A percentile compares a stretch with the other conserved stretches of the same genome.
These are phyloP conservation scores for Phytopythium montanum DNA, from an alignment of 352 stramenopile genomes.

Conservation along the genomic window DNA sequence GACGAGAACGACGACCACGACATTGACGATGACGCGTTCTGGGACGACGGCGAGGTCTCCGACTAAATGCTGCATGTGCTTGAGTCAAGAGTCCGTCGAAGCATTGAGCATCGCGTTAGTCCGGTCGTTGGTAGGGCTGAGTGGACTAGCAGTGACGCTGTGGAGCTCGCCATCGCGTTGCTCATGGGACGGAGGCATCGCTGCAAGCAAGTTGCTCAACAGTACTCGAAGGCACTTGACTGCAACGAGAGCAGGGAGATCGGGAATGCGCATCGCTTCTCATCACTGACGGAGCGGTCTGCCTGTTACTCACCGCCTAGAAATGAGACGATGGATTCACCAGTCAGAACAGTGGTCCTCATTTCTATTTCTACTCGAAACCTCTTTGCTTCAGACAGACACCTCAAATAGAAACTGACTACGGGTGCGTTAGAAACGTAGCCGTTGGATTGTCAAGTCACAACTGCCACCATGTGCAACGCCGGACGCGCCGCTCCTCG, in stretches of 20 bases:
- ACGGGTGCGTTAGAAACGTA: not conserved
- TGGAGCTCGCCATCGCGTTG: too few species aligned
- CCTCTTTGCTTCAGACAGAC: too few species aligned
- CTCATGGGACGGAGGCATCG: too few species aligned
- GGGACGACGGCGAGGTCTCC: not conserved
- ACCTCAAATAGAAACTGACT: constrained; percentile 1
- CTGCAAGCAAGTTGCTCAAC: too few species aligned
- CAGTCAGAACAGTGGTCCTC: not conserved
- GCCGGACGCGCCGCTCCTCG: not conserved
- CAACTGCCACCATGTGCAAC: not conserved
- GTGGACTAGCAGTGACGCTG: too few species aligned
- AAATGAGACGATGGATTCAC: constrained; percentile 3
- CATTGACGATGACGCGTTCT: constrained; percentile 18
- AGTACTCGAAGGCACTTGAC: too few species aligned
- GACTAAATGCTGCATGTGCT: too few species aligned
- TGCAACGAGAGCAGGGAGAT: not conserved
- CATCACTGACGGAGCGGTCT: not conserved
- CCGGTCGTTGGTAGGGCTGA: too few species aligned
- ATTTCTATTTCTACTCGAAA: constrained; percentile 1
- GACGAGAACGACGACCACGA: constrained; percentile 6
- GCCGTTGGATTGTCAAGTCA: too few species aligned
- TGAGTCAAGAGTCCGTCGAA: too few species aligned
- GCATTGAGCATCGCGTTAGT: too few species aligned
- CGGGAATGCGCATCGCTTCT: not conserved
- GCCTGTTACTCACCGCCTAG: constrained; percentile 2